Percentiles rank a stretch among this genome's conserved stretches.
phyloP scores from a whole-genome alignment of 768 basidiomycete species.

The Stropharia rugosoannulata region DNA sequence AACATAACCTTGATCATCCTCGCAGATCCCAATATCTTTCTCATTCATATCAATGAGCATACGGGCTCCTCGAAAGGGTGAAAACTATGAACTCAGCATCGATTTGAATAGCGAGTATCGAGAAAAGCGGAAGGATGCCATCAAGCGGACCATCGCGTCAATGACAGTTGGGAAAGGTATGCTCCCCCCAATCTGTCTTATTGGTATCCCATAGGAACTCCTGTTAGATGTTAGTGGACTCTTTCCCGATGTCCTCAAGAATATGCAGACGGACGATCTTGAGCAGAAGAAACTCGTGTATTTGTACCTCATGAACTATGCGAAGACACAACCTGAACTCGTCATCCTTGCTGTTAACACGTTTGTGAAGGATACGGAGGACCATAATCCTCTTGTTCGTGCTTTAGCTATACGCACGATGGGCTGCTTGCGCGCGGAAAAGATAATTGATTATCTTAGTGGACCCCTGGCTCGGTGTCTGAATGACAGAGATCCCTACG shows the following conservation, averaged over 20 bases:
- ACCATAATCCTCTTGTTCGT: slow-evolving; percentile 94
- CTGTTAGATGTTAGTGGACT: slow-evolving; percentile 81
- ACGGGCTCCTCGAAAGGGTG: slow-evolving; percentile 73
- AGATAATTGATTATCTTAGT: slow-evolving; percentile 99
- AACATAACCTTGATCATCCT: background rate
- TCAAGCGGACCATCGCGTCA: slow-evolving; percentile 95
- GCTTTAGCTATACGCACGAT: slow-evolving; percentile 97
- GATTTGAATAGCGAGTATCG: slow-evolving; percentile 97
- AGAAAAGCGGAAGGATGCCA: slow-evolving; percentile 96
- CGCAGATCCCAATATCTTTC: background rate
- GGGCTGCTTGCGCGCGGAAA: slow-evolving; percentile 95
- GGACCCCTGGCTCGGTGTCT: slow-evolving; percentile 91
- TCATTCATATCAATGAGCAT: slow-evolving; percentile 40
- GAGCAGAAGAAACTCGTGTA: slow-evolving; percentile 99
- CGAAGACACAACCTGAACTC: slow-evolving; percentile 97
- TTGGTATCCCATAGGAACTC: background rate
- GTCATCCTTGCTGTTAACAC: slow-evolving; percentile 99
- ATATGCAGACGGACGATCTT: slow-evolving; percentile 99
- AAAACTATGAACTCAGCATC: slow-evolving; percentile 95
- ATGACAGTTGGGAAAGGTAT: slow-evolving; percentile 99
- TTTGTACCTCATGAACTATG: slow-evolving; percentile 98
- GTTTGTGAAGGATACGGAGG: slow-evolving; percentile 96
- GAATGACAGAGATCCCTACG: slow-evolving; percentile 96
- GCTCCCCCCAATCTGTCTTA: slow-evolving; percentile 10
- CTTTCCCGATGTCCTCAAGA: slow-evolving; percentile 98